Evolutionary conservation across 73 alveolate species (phyloP).

Genomic region (Paramecium biaurelia): DNA sequence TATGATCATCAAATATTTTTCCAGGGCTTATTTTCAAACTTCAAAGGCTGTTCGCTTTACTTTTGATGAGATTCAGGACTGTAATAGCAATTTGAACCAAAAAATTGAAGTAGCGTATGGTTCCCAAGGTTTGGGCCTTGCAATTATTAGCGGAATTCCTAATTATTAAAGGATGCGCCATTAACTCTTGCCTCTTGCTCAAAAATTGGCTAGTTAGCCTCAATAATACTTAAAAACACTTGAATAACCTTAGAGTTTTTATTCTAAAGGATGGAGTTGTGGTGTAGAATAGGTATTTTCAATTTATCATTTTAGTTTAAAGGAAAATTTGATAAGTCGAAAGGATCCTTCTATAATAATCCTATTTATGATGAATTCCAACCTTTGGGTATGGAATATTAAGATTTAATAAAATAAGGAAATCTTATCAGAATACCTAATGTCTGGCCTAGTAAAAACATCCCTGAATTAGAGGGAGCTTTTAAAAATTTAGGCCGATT

Average conservation of each 20-base stretch:
- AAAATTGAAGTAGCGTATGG: constrained; percentile 74
- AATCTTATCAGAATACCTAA: constrained; percentile 53
- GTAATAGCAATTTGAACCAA: constrained; percentile 2
- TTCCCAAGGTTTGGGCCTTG: constrained; percentile 70
- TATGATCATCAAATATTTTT: background rate
- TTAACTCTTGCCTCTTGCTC: constrained; percentile 69
- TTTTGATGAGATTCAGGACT: background rate
- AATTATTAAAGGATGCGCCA: constrained; percentile 65
- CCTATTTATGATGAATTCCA: constrained; percentile 65
- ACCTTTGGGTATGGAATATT: constrained; percentile 23
- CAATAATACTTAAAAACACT: constrained; percentile 56
- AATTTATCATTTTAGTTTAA: background rate
- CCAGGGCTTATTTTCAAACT: background rate
- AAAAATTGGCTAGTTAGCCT: constrained; percentile 65
- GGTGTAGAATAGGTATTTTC: constrained; percentile 69
- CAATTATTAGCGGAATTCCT: constrained; percentile 67
- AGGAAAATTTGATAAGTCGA: constrained; percentile 72
- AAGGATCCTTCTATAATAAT: constrained; percentile 79
- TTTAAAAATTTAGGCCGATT: constrained; percentile 66
- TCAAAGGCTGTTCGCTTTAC: constrained; percentile 17
- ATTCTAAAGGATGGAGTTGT: constrained; percentile 82
- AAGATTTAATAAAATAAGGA: constrained; percentile 43
- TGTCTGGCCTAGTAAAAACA: constrained; percentile 66
- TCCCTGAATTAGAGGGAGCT: constrained; percentile 74
- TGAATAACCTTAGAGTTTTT: constrained; percentile 66